Evolutionary conservation across 768 basidiomycete genomes (phyloP), one percentile per base, ranked within the genome.

Genomic region (Macrocybe gigantea): DNA sequence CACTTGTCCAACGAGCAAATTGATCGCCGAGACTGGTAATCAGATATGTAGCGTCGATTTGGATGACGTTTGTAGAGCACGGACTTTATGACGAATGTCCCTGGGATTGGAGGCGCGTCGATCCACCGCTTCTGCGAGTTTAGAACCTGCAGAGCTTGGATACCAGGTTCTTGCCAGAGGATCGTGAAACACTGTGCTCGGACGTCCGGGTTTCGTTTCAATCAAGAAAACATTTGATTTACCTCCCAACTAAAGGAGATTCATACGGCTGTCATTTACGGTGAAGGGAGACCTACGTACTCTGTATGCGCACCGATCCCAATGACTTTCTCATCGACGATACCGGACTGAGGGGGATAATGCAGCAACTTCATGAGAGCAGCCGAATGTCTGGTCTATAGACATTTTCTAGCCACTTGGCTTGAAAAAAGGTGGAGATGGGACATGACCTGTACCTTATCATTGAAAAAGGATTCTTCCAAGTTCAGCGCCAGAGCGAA

Each of bases 1-100:
- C 51, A 93, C 90, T 95, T 10, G 93, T 92, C 88, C 91, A 90
- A 14, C 90, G 71, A 7, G 90, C 82, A 49, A 97, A 78, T 63
- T 93, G 88, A 57, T 94, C 93, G 6, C 88, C 93, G 9, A 95
- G 72, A 60, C 87, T 80, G 47, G 10, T 12, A 34, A 14, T 32
- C 9, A 12, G 38, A 31, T 35, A 36, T 39, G 13, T 31, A 13
- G 5, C 8, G 29, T 15, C 7, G 6, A 32, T 32, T 7, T 44
- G n/a, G 48, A 13, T 14, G 36, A 34, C 32, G 37, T 15, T 22
- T 1, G 39, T 15, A 11, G 15, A 35, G 22, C 32, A 49, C 77
- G 50, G 49, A 89, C 88, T 96, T 96, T 62, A 94, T 78, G 30
- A 96, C 88, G 37, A 95, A 72, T 0, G 92, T 91, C n/a, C 75